Percentiles rank a stretch among this genome's conserved stretches.
Evolutionary conservation across 2,329 filamentous ascomycete genomes (phyloP).

Genomic region (Hypoxylon sp.): DNA sequence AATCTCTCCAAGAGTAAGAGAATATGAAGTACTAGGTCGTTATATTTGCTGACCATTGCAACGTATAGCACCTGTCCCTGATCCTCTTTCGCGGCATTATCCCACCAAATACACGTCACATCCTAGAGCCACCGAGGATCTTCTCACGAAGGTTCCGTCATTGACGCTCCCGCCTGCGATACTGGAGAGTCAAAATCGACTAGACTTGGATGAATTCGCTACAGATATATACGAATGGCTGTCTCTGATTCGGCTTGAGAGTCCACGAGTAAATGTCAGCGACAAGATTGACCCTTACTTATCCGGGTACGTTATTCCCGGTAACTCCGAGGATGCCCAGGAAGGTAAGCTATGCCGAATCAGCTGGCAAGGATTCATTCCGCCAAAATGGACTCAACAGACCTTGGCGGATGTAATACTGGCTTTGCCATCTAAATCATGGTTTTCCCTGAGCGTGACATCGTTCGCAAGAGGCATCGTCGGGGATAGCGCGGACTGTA

Average conservation of each 20-base stretch:
- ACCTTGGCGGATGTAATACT: slow-evolving; percentile 62
- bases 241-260: slow-evolving; percentile 73
- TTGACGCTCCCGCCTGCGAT: slow-evolving; percentile 52
- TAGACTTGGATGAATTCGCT: slow-evolving; percentile 72
- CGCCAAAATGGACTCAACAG: slow-evolving; percentile 65
- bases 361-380: slow-evolving; percentile 71
- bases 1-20: slow-evolving; percentile 68
- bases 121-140: slow-evolving; percentile 50
- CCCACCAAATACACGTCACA: slow-evolving; percentile 59
- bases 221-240: slow-evolving; percentile 81
- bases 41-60: slow-evolving; percentile 25
- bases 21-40: background rate
- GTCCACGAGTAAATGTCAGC: slow-evolving; percentile 68
- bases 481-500: slow-evolving; percentile 63
- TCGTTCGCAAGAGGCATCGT: slow-evolving; percentile 63
- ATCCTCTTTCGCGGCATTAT: slow-evolving; percentile 62
- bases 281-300: slow-evolving; percentile 78
- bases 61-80: slow-evolving; percentile 60
- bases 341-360: slow-evolving; percentile 62
- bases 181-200: slow-evolving; percentile 56
- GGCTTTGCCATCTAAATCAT: slow-evolving; percentile 60
- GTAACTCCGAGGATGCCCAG: slow-evolving; percentile 46
- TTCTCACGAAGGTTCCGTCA: slow-evolving; percentile 52
- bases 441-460: slow-evolving; percentile 69
- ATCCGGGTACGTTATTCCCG: slow-evolving; percentile 74